phyloP scores from a whole-genome alignment of 352 stramenopile genomes.

The Pythium pectinolyticum region DNA sequence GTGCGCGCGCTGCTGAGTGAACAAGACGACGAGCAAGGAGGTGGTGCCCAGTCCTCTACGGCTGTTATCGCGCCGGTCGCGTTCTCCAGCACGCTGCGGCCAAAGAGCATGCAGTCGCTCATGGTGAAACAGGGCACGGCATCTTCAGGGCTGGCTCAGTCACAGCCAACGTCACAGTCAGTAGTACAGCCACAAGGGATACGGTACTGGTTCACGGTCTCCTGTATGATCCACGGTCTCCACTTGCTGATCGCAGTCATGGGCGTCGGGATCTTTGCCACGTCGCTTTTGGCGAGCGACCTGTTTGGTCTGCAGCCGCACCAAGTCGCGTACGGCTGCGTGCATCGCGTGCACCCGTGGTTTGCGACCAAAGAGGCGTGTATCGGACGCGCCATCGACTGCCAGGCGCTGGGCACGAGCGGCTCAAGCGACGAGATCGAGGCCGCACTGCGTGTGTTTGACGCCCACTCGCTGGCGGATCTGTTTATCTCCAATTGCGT shows the following conservation, averaged over 20 bases:
- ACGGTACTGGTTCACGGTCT: too few species aligned
- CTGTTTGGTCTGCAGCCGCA: not conserved
- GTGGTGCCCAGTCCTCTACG: not conserved
- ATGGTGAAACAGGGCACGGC: not conserved
- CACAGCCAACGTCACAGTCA: too few species aligned
- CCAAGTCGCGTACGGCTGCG: not conserved
- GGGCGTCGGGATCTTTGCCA: not conserved
- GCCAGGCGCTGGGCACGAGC: not conserved
- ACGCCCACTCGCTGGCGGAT: slow-evolving; percentile 1
- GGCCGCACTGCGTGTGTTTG: not conserved
- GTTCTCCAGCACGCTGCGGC: not conserved
- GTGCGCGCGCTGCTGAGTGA: slow-evolving; percentile 7
- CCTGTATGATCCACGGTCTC: not conserved
- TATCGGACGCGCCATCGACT: slow-evolving; percentile 11
- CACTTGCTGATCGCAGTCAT: not conserved
- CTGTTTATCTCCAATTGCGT: slow-evolving; percentile 11
- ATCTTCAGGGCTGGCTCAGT: too few species aligned
- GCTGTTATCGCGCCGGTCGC: not conserved
- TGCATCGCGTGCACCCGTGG: slow-evolving; percentile 21
- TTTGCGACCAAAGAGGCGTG: slow-evolving; percentile 14
- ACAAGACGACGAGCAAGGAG: not conserved
- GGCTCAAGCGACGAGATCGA: not conserved
- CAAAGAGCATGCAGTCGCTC: not conserved
- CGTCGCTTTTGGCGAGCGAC: not conserved
- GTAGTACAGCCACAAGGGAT: too few species aligned